Base-by-base conservation (phyloP, 202 grass and related monocot species). In the Digitaria exilis region DNA sequence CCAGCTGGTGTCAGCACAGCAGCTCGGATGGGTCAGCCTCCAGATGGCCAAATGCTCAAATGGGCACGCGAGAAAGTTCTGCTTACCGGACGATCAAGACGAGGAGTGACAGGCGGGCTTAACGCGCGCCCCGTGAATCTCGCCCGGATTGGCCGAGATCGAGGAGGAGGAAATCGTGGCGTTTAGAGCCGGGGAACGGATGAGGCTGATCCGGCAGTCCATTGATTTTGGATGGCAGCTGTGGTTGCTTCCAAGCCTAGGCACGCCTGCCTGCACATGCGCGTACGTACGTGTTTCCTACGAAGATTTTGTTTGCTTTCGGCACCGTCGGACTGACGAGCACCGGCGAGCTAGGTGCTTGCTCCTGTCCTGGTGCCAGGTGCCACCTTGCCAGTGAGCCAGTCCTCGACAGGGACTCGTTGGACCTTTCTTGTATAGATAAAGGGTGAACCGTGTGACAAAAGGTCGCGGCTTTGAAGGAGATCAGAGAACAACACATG, bases 41-140 rank as follows among this genome's bases (percentile, higher is more conserved):
- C 77, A 76, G 60, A 67, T 45, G 66, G 35, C 65, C 65, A 13
- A 42, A 67, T 45, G 66, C 21, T 37, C 65, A 13, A 42, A 59
- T 28, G 48, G 59, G 24, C 29, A 14, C 21, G 8, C 4, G 12
- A 14, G 43, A 51, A 56, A 65, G 1, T 18, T 12, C 9, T n/a
- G 32, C 32, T 34, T 60, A 50, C n/a, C 28, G n/a, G 69, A 49
- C 69, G 69, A 39, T 39, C 37, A 7, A 30, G 54, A 3, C 19
- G 25, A 69, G 9, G 39, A 5, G 13, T 8, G 44, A 30, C 61
- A 71, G 57, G 35, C 21, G n/a, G 30, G 2, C 77, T 50, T 44
- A 31, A 35, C 78, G 66, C 5, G 55, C 88, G 66, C 5, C 64
- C 88, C 73, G 79, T 30, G 59, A 83, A 79, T 86, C 73, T 86